Evolutionary conservation across 306 rosid genomes (phyloP).

Genomic region (Lithocarpus polystachyus): DNA sequence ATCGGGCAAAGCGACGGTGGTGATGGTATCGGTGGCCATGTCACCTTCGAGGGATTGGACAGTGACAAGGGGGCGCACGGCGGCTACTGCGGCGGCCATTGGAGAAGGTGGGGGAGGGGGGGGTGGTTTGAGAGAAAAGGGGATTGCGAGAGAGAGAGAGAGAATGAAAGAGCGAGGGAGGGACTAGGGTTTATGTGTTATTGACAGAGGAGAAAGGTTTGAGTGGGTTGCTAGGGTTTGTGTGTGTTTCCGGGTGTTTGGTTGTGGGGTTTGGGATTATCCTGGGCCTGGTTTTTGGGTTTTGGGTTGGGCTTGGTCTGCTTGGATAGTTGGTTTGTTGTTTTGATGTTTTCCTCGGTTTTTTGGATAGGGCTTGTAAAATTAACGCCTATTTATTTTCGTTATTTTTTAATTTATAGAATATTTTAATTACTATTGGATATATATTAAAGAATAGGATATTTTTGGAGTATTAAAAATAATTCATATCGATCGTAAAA

Average conservation of each 20-base stretch:
- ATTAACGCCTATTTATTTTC: too few species aligned
- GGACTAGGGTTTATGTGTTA: constrained; percentile 25
- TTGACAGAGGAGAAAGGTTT: not conserved
- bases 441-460: too few species aligned
- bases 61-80: constrained; percentile 76
- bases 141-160: not conserved
- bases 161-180: too few species aligned
- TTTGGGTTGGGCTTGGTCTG: not conserved
- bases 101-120: not conserved
- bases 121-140: not conserved
- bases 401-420: too few species aligned
- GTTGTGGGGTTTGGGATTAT: not conserved
- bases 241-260: too few species aligned
- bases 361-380: too few species aligned
- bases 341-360: too few species aligned
- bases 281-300: not conserved
- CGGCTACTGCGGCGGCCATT: constrained; percentile 58
- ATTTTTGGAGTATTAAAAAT: too few species aligned
- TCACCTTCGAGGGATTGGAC: constrained; percentile 73
- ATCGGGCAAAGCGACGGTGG: constrained; percentile 54
- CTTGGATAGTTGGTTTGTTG: too few species aligned
- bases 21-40: constrained; percentile 57
- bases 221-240: not conserved
- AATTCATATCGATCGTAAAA: too few species aligned
- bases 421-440: too few species aligned